These are phyloP conservation scores for Phytophthora sp. DNA, from an alignment of 352 stramenopile genomes.

Conservation along the genomic window DNA sequence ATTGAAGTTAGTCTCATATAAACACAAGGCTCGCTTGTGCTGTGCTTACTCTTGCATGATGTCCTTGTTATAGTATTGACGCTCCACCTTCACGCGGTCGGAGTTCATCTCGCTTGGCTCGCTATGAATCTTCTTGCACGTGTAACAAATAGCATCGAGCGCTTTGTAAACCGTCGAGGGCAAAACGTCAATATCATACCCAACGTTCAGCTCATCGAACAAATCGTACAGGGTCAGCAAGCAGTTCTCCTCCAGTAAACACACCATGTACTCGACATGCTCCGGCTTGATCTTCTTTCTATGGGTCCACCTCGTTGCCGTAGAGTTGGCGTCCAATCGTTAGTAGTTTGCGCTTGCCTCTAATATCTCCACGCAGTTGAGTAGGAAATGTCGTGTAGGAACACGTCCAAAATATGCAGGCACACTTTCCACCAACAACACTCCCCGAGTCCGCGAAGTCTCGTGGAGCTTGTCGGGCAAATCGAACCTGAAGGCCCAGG, in stretches of 20 bases:
- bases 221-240: neutral
- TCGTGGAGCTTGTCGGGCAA: too few species aligned
- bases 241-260: neutral
- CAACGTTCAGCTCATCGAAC: neutral
- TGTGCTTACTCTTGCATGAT: neutral
- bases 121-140: neutral
- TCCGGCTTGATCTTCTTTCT: neutral
- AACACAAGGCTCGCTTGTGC: neutral
- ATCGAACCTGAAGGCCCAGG: too few species aligned
- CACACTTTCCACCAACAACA: too few species aligned
- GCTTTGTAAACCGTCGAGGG: neutral
- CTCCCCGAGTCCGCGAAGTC: too few species aligned
- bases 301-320: neutral
- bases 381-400: too few species aligned
- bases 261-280: neutral
- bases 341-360: neutral
- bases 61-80: neutral
- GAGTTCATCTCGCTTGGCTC: neutral
- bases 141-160: neutral
- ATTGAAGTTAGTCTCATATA: neutral
- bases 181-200: neutral
- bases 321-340: neutral
- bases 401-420: too few species aligned
- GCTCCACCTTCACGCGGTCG: neutral
- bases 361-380: neutral